Evolutionary conservation across 2,329 filamentous ascomycete species (phyloP), one percentile per base, ranked within the genome.

Genomic region (Penicillium psychrosexuale): DNA sequence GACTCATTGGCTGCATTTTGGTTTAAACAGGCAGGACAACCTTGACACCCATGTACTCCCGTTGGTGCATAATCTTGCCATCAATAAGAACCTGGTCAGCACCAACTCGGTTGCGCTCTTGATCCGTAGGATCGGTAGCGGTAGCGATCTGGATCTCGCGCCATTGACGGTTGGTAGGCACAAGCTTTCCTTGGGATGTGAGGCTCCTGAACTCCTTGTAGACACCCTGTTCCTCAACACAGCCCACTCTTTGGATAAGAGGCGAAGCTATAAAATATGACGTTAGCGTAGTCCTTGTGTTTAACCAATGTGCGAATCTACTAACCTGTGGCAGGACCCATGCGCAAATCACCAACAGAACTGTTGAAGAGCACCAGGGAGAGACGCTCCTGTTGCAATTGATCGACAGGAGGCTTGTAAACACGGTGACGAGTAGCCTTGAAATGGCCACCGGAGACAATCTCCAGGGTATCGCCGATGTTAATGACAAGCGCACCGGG

Each of bases 81-180:
- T 77, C 67, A 51, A 78, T 70, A 1, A 78, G 54, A 0, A 76
- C 71, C 50, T 78, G 76, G 50, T 78, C 67, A 17, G 69, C 75
- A 43, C 76, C 76, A 34, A 78, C 56, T 8, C 74, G 62, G 58
- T 78, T 78, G 37, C 68, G 64, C 19, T 68, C 66, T 1, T 68
- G 71, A 58, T 77, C 76, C 0, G 76, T 78, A 1, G 75, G 73
- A 56, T 77, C 74, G 0, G 75, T 77, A 13, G 63, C 67, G 5
- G 75, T 78, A 0, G 75, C 65, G 42, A 80, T 78, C 61, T 80
- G 77, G 28, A 79, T 78, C 63, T 80, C 78, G n/a, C 78, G 72
- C 77, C 76, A 80, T 58, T 80, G 69, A 1, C 67, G 62, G 56
- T 78, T 78, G 11, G 75, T 79, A 0, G 77, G 78, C 17, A 79